A percentile compares a stretch with the other conserved stretches of the same genome.
Evolutionary conservation across 257 asterid species (phyloP).

Genomic region (Gentiana straminea): DNA sequence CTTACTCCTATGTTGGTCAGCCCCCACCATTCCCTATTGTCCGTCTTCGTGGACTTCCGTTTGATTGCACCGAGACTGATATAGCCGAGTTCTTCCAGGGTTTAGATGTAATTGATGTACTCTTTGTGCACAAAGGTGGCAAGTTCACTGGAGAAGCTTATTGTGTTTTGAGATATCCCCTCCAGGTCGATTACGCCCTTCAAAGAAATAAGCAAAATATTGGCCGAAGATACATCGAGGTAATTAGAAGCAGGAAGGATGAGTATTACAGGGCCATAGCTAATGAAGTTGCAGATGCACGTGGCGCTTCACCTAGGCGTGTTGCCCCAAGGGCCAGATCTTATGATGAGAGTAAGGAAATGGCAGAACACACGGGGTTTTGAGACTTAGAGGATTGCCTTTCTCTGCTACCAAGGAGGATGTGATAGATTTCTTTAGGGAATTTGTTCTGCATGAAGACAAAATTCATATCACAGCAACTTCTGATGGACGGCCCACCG

Average conservation of each 20-base stretch:
- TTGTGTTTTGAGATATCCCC: constrained; percentile 79
- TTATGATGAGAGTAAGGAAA: constrained; percentile 57
- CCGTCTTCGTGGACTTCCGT: constrained; percentile 96
- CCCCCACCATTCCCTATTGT: constrained; percentile 94
- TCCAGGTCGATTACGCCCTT: constrained; percentile 78
- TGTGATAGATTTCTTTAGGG: constrained; percentile 62
- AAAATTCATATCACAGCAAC: constrained; percentile 58
- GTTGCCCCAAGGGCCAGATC: constrained; percentile 68
- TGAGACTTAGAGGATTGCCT: constrained; percentile 91
- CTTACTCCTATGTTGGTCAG: constrained; percentile 44
- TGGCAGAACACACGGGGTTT: constrained; percentile 74
- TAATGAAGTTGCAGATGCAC: constrained; percentile 57
- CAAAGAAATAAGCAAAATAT: constrained; percentile 83
- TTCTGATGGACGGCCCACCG: constrained; percentile 82
- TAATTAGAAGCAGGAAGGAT: constrained; percentile 73
- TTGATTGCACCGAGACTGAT: constrained; percentile 72
- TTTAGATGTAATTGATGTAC: constrained; percentile 73
- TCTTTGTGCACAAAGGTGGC: constrained; percentile 67
- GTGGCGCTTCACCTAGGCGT: constrained; percentile 67
- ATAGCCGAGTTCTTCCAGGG: constrained; percentile 78
- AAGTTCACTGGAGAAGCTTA: constrained; percentile 83
- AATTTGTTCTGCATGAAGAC: constrained; percentile 59
- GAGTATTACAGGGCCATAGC: constrained; percentile 93
- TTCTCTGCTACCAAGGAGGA: constrained; percentile 69
- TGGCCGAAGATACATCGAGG: constrained; percentile 94